A percentile compares a stretch with the other conserved stretches of the same genome.
Conservation (phyloP, 2,329 filamentous ascomycete genomes). For the Pseudogymnoascus verrucosus region DNA sequence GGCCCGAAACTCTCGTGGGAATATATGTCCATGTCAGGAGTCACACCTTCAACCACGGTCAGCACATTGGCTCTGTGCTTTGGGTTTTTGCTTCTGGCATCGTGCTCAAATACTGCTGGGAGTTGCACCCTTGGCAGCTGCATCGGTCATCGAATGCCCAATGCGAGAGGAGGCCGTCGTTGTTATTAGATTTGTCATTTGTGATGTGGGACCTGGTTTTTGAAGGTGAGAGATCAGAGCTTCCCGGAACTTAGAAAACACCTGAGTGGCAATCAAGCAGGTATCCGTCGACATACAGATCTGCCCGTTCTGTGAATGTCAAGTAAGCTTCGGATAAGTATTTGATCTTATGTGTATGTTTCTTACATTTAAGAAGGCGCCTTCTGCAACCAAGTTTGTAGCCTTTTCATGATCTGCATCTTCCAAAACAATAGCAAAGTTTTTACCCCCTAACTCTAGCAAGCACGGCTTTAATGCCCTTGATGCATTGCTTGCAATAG, state of each 20-base stretch:
- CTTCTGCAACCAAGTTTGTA: slow-evolving; percentile 27
- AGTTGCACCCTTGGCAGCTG: slow-evolving; percentile 11
- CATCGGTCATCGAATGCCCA: slow-evolving; percentile 10
- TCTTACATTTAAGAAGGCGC: slow-evolving; percentile 26
- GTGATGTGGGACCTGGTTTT: slow-evolving; percentile 26
- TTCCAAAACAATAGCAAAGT: slow-evolving; percentile 34
- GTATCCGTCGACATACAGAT: slow-evolving; percentile 31
- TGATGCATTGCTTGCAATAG: slow-evolving; percentile 31
- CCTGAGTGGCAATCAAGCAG: slow-evolving; percentile 22
- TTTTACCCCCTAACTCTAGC: slow-evolving; percentile 43
- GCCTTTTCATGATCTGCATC: slow-evolving; percentile 39
- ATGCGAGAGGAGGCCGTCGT: background rate
- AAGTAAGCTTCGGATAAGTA: background rate
- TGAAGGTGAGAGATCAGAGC: background rate
- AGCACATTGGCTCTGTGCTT: slow-evolving; percentile 4
- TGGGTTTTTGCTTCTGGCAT: background rate
- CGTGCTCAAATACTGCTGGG: slow-evolving; percentile 20
- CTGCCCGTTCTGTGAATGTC: slow-evolving; percentile 27
- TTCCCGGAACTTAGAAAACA: slow-evolving; percentile 6
- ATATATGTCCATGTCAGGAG: slow-evolving; percentile 16
- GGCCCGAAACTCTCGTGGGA: slow-evolving; percentile 19
- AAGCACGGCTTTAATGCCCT: slow-evolving; percentile 37
- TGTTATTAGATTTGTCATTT: slow-evolving; percentile 8
- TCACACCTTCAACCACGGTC: slow-evolving; percentile 17
- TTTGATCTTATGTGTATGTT: background rate